Base-by-base conservation (phyloP, 768 basidiomycete genomes). In the Lactarius indigo region DNA sequence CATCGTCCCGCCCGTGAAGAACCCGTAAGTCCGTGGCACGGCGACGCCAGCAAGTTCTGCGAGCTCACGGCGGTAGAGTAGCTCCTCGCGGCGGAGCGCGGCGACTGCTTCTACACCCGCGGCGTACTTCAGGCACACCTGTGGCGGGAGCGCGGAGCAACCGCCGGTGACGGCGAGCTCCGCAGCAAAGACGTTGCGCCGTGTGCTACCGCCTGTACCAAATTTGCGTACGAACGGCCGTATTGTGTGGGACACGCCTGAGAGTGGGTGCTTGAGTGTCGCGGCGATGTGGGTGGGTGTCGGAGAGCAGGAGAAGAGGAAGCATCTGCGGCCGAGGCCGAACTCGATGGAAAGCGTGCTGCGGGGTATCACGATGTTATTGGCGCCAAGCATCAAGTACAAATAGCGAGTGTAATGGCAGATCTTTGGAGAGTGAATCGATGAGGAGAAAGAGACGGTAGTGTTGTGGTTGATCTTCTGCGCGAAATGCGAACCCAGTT, bases 111-210 rank as follows among this genome's bases (percentile, higher is more conserved):
- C 59, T 2, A 23, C 7, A 6, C 64, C 64, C 37, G 37, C n/a
- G 4, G 64, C 64, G 18, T 61, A 65, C 59, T 65, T 65, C 28
- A 65, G 28, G 64, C 64, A 65, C 28, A 44, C 59, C 20, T 30
- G 30, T 39, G 23, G 31, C n/a, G 64, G 58, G 8, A 59, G 52
- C 13, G 23, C 23, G 5, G 61, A n/a, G 6, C 17, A 17, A 12
- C 3, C 18, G 30, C 61, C 61, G 47, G 30, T 18, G 41, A 10
- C 17, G 20, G 50, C 26, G 20, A 65, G 47, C 13, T 59, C 52
- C 9, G 64, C 64, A 37, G 35, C 64, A 18, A 61, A 65, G 37
- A 65, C 54, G 50, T 61, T 65, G 64, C 54, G 59, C n/a, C 33
- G 58, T 41, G 59, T 56, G 26, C 28, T 15, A 20, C 61, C 20